Evolutionary conservation across 352 stramenopile species (phyloP), one percentile per base, ranked within the genome.

Genomic region (Phytophthora brassicae): DNA sequence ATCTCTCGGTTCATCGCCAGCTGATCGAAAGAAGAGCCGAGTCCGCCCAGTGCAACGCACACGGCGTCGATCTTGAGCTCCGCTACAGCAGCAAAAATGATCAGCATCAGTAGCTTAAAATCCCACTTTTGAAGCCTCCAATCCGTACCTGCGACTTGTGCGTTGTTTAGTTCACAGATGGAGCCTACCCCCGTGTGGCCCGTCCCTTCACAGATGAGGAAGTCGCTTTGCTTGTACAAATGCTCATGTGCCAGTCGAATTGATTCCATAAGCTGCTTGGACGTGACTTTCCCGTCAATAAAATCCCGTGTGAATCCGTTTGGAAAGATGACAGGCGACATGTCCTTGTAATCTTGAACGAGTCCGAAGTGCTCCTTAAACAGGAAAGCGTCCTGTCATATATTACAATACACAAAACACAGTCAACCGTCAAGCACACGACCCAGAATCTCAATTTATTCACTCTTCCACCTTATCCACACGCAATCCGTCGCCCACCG

Each of bases 291-390:
- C 14, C 96, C 96, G 71, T 99, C 96, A 53, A 99, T 95, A 64
- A 96, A 99, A 52, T 98, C 83, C 65, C 95, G 92, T 38, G 97
- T 99, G 72, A 99, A 99, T 20, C 96, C 96, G 31, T 89, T 68
- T 0, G 96, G 96, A 68, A 99, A 98, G 72, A 99, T 94, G 23
- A 99, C 96, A 26, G 97, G 97, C 55, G 88, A 98, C 97, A 99
- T 99, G 69, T 98, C 77, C 66, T 88, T 77, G 83, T 99, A 99
- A 62, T 97, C 77, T 64, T 98, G 94, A 68, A 98, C 82, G 29
- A 99, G 79, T 20, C 89, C 79, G 61, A 99, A 99, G 72, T 98
- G 90, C 64, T 99, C 94, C 56, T 97, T 97, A 57, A 99, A 95
- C 8, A 99, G 68, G 57, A 88, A 95, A 22, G 97, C 93, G 67